Percentiles rank a stretch among this genome's conserved stretches.
phyloP scores from a whole-genome alignment of 305 asterid genomes.

The Fraxinus platypoda region DNA sequence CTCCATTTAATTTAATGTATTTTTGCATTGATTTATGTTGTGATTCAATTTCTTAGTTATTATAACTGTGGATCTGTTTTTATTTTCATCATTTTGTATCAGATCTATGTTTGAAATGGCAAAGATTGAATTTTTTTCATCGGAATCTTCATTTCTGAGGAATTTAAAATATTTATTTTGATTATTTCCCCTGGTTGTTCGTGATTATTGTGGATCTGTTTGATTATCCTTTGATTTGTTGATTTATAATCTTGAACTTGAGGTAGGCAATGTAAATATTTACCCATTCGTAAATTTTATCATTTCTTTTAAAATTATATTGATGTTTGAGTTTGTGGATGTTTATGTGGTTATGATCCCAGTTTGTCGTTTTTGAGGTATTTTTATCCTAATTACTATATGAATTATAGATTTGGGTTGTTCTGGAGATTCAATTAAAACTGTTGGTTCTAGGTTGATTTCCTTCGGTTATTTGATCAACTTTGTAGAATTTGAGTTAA shows the following conservation, averaged over 20 bases:
- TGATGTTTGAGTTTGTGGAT: background rate
- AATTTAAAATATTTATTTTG: background rate
- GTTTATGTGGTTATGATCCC: background rate
- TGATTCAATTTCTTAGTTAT: constrained; percentile 7
- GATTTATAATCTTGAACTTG: background rate
- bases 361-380: background rate
- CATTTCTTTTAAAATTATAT: background rate
- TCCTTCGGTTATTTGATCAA: background rate
- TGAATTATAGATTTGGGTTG: background rate
- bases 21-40: background rate
- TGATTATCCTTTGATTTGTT: background rate
- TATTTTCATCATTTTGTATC: constrained; percentile 9
- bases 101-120: constrained; percentile 44
- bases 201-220: constrained; percentile 25
- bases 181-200: background rate
- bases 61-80: constrained; percentile 44
- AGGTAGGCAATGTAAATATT: background rate
- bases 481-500: background rate
- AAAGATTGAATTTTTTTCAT: constrained; percentile 35
- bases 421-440: constrained; percentile 4
- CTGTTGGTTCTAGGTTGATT: background rate
- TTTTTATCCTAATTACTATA: constrained; percentile 16
- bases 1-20: constrained; percentile 5
- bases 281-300: background rate
- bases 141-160: constrained; percentile 23